A percentile compares a stretch with the other conserved stretches of the same genome.
Conservation (phyloP, 1,139 yeast genomes). For the Blastobotrys petasosporus region DNA sequence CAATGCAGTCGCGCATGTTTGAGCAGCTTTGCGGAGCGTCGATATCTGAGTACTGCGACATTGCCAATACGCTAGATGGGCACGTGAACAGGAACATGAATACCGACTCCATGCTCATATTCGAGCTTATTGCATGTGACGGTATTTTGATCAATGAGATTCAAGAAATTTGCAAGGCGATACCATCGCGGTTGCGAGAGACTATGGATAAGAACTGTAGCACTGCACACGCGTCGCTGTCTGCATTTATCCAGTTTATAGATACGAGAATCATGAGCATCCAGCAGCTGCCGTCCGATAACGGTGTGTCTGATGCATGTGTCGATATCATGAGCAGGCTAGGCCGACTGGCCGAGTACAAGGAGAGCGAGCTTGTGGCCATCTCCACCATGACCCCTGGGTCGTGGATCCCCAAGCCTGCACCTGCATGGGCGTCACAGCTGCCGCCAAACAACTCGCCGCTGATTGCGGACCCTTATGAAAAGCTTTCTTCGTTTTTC, state of each 20-base stretch:
- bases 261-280: slow-evolving; percentile 45
- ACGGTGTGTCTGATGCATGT: slow-evolving; percentile 63
- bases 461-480: slow-evolving; percentile 37
- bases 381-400: slow-evolving; percentile 47
- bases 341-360: slow-evolving; percentile 59
- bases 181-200: slow-evolving; percentile 21
- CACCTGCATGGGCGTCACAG: slow-evolving; percentile 25
- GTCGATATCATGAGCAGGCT: slow-evolving; percentile 61
- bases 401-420: slow-evolving; percentile 57
- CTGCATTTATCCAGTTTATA: slow-evolving; percentile 51
- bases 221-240: slow-evolving; percentile 43
- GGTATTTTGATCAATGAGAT: slow-evolving; percentile 18
- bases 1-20: slow-evolving; percentile 25
- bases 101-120: slow-evolving; percentile 24
- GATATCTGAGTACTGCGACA: slow-evolving; percentile 33
- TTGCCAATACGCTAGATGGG: slow-evolving; percentile 34
- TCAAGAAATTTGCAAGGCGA: slow-evolving; percentile 15
- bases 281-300: slow-evolving; percentile 49
- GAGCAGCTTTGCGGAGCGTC: slow-evolving; percentile 38
- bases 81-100: slow-evolving; percentile 21
- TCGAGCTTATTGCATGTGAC: slow-evolving; percentile 27
- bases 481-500: slow-evolving; percentile 55
- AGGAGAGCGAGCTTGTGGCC: slow-evolving; percentile 47
- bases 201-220: slow-evolving; percentile 20
- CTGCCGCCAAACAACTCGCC: slow-evolving; percentile 24